A percentile compares a stretch with the other conserved stretches of the same genome.
Evolutionary conservation across 2,329 filamentous ascomycete species (phyloP).

Genomic region (Aspergillus ustus): DNA sequence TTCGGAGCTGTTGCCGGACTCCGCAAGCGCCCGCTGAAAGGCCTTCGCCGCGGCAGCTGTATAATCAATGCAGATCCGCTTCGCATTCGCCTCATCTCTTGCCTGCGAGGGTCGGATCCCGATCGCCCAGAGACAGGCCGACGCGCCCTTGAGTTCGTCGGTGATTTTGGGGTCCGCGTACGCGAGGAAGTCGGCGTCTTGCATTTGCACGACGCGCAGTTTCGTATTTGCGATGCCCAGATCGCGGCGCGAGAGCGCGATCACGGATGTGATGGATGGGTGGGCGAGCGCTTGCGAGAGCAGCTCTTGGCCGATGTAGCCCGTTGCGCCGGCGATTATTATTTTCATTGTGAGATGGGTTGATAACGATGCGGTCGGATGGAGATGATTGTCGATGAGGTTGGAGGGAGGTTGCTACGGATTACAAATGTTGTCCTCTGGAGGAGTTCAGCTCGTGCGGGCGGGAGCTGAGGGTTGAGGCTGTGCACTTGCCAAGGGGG

Average conservation of each 20-base stretch:
- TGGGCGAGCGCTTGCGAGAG: conserved; percentile 57
- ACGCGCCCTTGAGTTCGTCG: conserved; percentile 45
- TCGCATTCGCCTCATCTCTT: background rate
- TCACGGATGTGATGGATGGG: conserved; percentile 56
- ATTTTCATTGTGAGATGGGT: conserved; percentile 18
- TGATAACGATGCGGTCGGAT: too few species aligned
- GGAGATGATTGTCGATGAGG: background rate
- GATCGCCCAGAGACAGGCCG: conserved; percentile 51
- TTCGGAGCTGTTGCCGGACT: background rate
- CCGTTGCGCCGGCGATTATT: conserved; percentile 25
- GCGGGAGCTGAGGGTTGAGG: too few species aligned
- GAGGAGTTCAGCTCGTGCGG: too few species aligned
- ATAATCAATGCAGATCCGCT: conserved; percentile 21
- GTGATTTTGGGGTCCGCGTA: conserved; percentile 53
- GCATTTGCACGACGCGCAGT: conserved; percentile 48
- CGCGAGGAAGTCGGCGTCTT: conserved; percentile 59
- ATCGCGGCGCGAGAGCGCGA: conserved; percentile 41
- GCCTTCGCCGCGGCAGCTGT: conserved; percentile 13
- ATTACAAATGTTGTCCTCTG: too few species aligned
- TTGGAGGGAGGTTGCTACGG: too few species aligned
- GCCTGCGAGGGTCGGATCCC: conserved; percentile 9
- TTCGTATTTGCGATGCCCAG: conserved; percentile 51
- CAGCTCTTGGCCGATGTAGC: conserved; percentile 44
- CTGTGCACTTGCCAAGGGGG: too few species aligned
- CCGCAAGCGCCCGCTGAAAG: background rate